Evolutionary conservation across 2,329 filamentous ascomycete species (phyloP).

Genomic region (Dryadomyces sulphureus): DNA sequence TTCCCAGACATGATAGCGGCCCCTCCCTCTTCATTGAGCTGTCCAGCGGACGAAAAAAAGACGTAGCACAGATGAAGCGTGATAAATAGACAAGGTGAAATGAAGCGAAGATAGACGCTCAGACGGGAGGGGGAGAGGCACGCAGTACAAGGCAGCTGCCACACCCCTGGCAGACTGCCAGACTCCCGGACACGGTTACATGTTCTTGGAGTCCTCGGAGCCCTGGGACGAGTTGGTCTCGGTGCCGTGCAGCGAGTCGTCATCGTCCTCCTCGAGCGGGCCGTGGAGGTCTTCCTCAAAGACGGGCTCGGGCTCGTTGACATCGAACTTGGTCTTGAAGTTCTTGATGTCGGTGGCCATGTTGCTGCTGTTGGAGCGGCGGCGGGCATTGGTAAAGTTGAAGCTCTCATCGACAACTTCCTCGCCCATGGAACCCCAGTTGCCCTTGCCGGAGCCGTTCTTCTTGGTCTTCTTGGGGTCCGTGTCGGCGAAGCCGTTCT

Average conservation of each 20-base stretch:
- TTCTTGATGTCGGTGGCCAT: conserved; percentile 54
- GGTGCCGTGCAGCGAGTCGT: conserved; percentile 37
- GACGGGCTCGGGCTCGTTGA: conserved; percentile 75
- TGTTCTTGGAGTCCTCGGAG: conserved; percentile 24
- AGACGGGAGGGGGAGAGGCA: neutral
- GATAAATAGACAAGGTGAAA: neutral
- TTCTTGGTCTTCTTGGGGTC: conserved; percentile 96
- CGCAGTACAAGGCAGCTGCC: neutral
- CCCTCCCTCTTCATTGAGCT: neutral
- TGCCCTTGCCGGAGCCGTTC: conserved; percentile 80
- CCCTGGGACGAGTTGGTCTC: conserved; percentile 43
- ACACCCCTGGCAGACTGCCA: neutral
- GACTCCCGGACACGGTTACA: neutral
- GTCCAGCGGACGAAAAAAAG: neutral
- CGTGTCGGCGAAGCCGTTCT: conserved; percentile 63
- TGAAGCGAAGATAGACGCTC: neutral
- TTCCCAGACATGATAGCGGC: neutral
- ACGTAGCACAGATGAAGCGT: neutral
- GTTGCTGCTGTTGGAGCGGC: conserved; percentile 81
- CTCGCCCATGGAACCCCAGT: conserved; percentile 78
- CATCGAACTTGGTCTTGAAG: conserved; percentile 96
- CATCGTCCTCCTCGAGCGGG: conserved; percentile 40
- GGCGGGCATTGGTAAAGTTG: conserved; percentile 71
- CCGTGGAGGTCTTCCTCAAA: conserved; percentile 81
- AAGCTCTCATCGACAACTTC: conserved; percentile 76